phyloP scores from a whole-genome alignment of 352 stramenopile species.

The Aphanomyces cochlioides region DNA sequence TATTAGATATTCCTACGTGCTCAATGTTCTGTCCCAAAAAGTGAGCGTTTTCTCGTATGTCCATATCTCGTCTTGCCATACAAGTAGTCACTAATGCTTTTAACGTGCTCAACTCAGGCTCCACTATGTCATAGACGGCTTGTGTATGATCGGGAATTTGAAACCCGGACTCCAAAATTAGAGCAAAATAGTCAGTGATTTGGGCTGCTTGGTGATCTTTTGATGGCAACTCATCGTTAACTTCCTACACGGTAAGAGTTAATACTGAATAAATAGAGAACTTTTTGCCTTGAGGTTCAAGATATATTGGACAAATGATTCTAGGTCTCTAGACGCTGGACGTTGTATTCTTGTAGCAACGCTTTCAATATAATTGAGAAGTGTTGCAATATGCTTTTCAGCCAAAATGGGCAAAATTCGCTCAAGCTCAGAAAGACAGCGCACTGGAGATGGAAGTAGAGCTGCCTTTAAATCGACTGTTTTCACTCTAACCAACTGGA shows the following conservation, averaged over 20 bases:
- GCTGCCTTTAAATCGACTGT: conserved; percentile 8
- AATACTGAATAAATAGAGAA: not conserved
- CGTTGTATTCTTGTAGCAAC: conserved; percentile 17
- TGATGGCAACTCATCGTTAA: conserved; percentile 17
- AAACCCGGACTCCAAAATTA: conserved; percentile 10
- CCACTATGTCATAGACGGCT: conserved; percentile 34
- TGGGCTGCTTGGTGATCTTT: conserved; percentile 25
- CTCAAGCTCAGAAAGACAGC: conserved; percentile 10
- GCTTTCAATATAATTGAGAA: conserved; percentile 23
- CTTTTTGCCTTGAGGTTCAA: conserved; percentile 13
- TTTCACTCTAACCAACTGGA: conserved; percentile 18
- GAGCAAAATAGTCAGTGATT: conserved; percentile 14
- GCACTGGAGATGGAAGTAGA: conserved; percentile 4
- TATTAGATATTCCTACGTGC: conserved; percentile 25
- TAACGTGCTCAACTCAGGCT: conserved; percentile 36
- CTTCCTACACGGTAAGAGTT: not conserved
- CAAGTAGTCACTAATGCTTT: conserved; percentile 32
- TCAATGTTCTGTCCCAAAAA: conserved; percentile 32
- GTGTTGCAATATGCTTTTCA: conserved; percentile 14
- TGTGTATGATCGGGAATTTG: conserved; percentile 16
- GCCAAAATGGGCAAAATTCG: conserved; percentile 19
- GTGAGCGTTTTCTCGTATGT: conserved; percentile 36
- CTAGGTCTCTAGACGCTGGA: not conserved
- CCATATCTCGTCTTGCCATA: conserved; percentile 31
- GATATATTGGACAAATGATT: conserved; percentile 19